A percentile compares a stretch with the other conserved stretches of the same genome.
These are phyloP conservation scores for Taiwanofungus camphoratus DNA, from an alignment of 1,284 basidiomycete genomes.

Conservation along the genomic window DNA sequence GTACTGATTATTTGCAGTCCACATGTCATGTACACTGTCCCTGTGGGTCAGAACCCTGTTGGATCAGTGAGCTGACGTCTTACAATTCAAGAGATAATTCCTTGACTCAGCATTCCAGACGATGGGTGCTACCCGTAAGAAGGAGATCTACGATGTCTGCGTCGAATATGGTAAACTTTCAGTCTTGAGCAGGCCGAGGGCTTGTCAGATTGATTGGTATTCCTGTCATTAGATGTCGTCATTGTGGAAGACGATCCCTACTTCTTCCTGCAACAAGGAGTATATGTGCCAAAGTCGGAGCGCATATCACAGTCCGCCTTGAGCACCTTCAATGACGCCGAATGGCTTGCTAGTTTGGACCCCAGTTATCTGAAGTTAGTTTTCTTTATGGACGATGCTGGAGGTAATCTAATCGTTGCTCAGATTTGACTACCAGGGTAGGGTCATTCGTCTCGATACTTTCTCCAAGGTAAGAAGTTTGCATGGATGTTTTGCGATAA, in stretches of 20 bases:
- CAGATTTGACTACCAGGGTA: slow-evolving; percentile 69
- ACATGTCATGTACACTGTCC: slow-evolving; percentile 71
- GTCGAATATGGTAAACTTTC: slow-evolving; percentile 59
- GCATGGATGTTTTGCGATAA: too few species aligned
- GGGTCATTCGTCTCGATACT: slow-evolving; percentile 74
- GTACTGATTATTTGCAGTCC: slow-evolving; percentile 40
- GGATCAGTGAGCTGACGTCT: slow-evolving; percentile 48
- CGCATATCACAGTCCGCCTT: slow-evolving; percentile 28
- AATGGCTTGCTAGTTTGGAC: slow-evolving; percentile 50
- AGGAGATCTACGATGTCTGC: slow-evolving; percentile 75
- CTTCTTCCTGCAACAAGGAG: slow-evolving; percentile 65
- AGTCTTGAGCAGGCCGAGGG: background rate
- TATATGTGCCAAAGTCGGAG: slow-evolving; percentile 41
- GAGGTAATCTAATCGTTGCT: too few species aligned
- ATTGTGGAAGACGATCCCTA: slow-evolving; percentile 83
- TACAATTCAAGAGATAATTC: background rate
- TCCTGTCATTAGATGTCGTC: slow-evolving; percentile 45
- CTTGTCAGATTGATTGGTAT: background rate
- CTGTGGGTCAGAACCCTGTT: slow-evolving; percentile 77
- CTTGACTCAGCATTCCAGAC: slow-evolving; percentile 34
- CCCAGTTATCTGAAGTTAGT: slow-evolving; percentile 63
- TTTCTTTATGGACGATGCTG: slow-evolving; percentile 17
- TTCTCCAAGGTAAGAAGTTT: slow-evolving; percentile 63
- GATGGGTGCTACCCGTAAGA: slow-evolving; percentile 63
- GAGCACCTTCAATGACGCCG: slow-evolving; percentile 26